Evolutionary conservation across 2,329 filamentous ascomycete species (phyloP).

Genomic region (Colletotrichum limetticola): DNA sequence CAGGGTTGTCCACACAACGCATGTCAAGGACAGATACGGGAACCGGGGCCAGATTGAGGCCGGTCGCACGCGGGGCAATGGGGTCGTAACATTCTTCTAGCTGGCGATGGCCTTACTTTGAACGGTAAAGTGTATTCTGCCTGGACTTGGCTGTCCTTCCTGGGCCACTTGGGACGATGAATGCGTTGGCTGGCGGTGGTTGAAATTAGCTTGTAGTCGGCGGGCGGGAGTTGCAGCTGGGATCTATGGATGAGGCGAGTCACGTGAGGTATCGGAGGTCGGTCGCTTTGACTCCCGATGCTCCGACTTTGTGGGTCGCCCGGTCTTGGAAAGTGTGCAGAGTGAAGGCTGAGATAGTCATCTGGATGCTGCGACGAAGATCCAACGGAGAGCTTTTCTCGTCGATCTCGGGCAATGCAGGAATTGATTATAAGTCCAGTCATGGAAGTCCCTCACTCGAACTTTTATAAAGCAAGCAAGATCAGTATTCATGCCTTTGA

Average conservation of each 20-base stretch:
- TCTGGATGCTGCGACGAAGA: neutral
- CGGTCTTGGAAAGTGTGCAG: neutral
- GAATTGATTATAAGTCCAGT: neutral
- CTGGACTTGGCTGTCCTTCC: neutral
- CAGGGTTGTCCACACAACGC: neutral
- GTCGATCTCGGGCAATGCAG: neutral
- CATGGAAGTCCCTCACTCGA: neutral
- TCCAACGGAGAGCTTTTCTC: neutral
- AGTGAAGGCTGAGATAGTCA: neutral
- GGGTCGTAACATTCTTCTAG: neutral
- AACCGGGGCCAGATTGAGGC: neutral
- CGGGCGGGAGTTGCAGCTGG: neutral
- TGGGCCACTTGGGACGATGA: neutral
- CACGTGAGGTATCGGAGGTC: conserved; percentile 2
- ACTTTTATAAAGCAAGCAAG: neutral
- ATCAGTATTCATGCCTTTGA: conserved; percentile 1
- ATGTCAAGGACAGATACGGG: neutral
- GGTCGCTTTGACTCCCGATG: neutral
- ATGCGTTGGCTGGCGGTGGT: neutral
- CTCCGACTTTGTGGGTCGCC: neutral
- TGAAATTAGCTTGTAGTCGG: neutral
- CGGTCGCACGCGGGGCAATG: neutral
- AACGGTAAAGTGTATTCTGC: neutral
- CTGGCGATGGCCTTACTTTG: neutral
- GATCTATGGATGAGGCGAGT: neutral